Evolutionary conservation across 1,284 basidiomycete genomes (phyloP).

Genomic region (Microbotryum saponariae): DNA sequence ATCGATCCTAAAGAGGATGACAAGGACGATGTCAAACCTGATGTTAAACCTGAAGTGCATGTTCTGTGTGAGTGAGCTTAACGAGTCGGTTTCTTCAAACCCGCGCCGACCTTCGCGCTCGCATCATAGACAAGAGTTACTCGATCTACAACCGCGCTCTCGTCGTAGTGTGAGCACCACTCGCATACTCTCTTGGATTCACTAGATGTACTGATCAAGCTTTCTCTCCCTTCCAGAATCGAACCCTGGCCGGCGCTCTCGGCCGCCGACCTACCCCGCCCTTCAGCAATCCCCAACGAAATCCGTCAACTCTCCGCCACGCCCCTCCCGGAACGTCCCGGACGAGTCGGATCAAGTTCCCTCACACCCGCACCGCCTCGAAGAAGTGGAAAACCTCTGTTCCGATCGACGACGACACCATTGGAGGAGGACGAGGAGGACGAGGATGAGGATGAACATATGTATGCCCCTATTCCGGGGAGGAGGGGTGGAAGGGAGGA

Average conservation of each 20-base stretch:
- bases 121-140: conserved; percentile 21
- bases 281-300: conserved; percentile 2
- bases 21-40: conserved; percentile 21
- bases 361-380: too few relatives aligned
- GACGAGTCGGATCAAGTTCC: too few relatives aligned
- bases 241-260: conserved; percentile 27
- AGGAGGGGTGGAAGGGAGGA: too few relatives aligned
- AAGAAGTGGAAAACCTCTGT: too few relatives aligned
- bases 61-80: conserved; percentile 16
- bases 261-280: conserved; percentile 1
- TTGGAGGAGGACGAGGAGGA: too few relatives aligned
- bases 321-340: neutral
- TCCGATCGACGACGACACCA: too few relatives aligned
- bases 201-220: neutral
- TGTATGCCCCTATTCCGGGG: too few relatives aligned
- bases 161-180: conserved; percentile 25
- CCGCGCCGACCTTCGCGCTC: neutral
- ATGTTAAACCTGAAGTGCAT: conserved; percentile 17
- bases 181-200: neutral
- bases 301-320: conserved; percentile 15
- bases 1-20: conserved; percentile 5
- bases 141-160: conserved; percentile 23
- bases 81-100: neutral
- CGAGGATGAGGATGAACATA: too few relatives aligned
- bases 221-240: conserved; percentile 11